A percentile compares a stretch with the other conserved stretches of the same genome.
Conservation (phyloP, 2,329 filamentous ascomycete species). For the Colletotrichum liriopes region DNA sequence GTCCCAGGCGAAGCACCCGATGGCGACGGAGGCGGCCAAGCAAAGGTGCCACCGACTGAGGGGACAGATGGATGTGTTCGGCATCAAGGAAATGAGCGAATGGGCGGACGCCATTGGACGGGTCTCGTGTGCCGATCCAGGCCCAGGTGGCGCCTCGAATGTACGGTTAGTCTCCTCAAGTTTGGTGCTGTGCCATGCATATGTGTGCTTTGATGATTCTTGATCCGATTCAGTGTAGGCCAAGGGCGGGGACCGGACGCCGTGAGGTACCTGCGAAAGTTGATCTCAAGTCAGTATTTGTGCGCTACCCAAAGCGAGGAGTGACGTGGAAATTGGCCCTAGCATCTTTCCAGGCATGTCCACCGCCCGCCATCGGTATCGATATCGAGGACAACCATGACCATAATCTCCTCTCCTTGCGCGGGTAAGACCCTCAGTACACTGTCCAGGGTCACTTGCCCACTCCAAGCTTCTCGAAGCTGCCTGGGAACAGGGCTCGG, state of each 20-base stretch:
- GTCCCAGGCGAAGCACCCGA: background rate
- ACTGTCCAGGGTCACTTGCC: conserved; percentile 26
- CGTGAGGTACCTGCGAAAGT: background rate
- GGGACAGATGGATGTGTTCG: background rate
- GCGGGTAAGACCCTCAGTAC: conserved; percentile 15
- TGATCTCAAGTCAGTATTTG: conserved; percentile 1
- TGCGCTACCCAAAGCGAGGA: background rate
- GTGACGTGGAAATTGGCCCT: conserved; percentile 35
- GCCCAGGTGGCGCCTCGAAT: background rate
- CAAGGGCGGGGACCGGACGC: background rate
- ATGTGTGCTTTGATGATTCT: conserved; percentile 6
- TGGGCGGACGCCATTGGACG: background rate
- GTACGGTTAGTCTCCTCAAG: background rate
- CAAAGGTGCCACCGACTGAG: background rate
- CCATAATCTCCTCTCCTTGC: conserved; percentile 5
- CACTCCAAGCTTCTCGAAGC: conserved; percentile 40
- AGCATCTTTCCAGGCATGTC: conserved; percentile 14
- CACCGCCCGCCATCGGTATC: conserved; percentile 18
- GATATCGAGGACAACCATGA: conserved; percentile 21
- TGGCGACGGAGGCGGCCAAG: conserved; percentile 6
- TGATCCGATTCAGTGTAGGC: conserved; percentile 14
- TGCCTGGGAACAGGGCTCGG: conserved; percentile 27
- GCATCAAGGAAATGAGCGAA: conserved; percentile 12
- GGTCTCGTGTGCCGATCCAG: conserved; percentile 11
- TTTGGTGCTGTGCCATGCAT: background rate